Conservation (phyloP, 1,284 basidiomycete genomes). For the Boletus coffeatus region DNA sequence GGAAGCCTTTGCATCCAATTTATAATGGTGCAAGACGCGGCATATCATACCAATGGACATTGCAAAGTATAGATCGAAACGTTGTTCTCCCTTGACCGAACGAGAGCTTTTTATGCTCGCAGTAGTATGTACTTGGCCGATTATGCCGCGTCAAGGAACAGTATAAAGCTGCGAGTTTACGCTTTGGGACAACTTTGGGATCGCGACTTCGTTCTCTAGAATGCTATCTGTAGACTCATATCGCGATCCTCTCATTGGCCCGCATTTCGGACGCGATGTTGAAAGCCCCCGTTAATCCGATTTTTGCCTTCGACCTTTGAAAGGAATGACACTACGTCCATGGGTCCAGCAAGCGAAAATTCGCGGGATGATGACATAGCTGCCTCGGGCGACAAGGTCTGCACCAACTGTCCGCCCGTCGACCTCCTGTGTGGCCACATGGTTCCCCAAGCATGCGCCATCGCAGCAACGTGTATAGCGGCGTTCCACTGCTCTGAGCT, state of each 20-base stretch:
- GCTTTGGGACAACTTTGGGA: neutral
- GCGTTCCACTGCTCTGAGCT: constrained; percentile 16
- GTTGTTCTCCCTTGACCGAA: neutral
- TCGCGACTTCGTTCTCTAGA: constrained; percentile 15
- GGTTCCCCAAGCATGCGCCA: constrained; percentile 6
- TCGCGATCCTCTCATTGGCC: constrained; percentile 19
- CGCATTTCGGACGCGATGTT: constrained; percentile 12
- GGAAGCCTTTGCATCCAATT: neutral
- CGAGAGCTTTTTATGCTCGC: neutral
- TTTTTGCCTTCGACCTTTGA: constrained; percentile 5
- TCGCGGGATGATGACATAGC: constrained; percentile 4
- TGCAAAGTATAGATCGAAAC: constrained; percentile 1
- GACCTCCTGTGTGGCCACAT: constrained; percentile 13
- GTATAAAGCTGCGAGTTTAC: neutral
- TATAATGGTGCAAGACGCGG: neutral
- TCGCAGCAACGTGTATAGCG: constrained; percentile 8
- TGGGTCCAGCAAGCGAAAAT: neutral
- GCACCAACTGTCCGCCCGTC: neutral
- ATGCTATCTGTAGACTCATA: constrained; percentile 13
- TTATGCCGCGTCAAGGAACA: constrained; percentile 16
- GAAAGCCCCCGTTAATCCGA: constrained; percentile 3
- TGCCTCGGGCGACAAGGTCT: constrained; percentile 1
- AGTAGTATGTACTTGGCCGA: neutral
- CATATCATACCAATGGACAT: neutral
- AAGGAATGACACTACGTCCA: constrained; percentile 3